Evolutionary conservation across 306 rosid genomes (phyloP), one percentile per base, ranked within the genome.

Genomic region (Geum urbanum): DNA sequence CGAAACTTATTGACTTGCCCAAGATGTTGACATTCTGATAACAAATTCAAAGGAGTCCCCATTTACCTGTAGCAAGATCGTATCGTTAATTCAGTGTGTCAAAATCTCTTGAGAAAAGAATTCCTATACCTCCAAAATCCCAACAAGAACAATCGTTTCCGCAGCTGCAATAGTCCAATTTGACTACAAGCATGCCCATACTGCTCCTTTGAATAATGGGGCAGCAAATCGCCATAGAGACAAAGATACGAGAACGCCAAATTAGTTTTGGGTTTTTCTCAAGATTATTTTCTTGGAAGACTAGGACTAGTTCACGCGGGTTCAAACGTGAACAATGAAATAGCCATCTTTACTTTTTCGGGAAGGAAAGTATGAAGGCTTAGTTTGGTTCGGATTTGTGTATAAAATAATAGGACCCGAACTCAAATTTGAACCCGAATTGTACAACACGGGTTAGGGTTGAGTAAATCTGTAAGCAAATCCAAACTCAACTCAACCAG

Each of bases 321-420:
- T 66, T 66, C 70, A 66, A 27, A 60, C 65, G 46, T 60, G 65
- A 37, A 39, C 13, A 1, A 35, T 11, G 65, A 60, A 6, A 60
- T 37, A 15, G 9, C n/a, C 39, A 35, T 60, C 22, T 37, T 35
- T 60, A 24, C 65, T 37, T 60, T 37, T 7, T 13, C 1, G 3
- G 15, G 64, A 59, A 59, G 64, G 16, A 15, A 59, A 35, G 45
- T 58, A 58, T 27, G 43, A 16, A 27, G 32, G 2, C 32, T 27
- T 27, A 2, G 2, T 27, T 27, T 27, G 32, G 32, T 27, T 27
- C 32, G 2, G 32, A 2, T 27, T 27, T 27, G 32, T 27, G 32
- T 27, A 27, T 27, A 27, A 27, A 27, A 27, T 27, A 27, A 27
- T 27, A 27, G 2, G 32, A 27, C 2, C 32, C 2, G 32, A 27